Evolutionary conservation across 2,329 filamentous ascomycete genomes (phyloP).

Genomic region (Sporothrix dimorphospora): DNA sequence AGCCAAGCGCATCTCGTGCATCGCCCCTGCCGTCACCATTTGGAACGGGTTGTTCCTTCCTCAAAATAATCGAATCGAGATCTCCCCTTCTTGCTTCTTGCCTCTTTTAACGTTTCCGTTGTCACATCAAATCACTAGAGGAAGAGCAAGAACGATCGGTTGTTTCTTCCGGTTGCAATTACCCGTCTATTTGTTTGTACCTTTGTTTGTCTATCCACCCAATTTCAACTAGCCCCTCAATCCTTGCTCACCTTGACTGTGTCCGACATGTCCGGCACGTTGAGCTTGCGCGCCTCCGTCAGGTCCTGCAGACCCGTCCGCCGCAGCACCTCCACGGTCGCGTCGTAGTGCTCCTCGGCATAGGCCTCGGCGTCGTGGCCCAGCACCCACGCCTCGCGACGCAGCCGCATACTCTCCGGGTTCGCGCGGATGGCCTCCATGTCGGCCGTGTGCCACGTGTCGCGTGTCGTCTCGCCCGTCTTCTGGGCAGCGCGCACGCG

Average conservation of each 20-base stretch:
- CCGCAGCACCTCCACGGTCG: slow-evolving; percentile 30
- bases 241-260: slow-evolving; percentile 16
- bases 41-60: neutral
- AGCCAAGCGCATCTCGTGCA: neutral
- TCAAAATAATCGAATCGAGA: neutral
- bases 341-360: slow-evolving; percentile 38
- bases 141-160: neutral
- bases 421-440: slow-evolving; percentile 38
- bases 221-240: neutral
- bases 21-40: neutral
- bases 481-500: slow-evolving; percentile 41
- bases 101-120: neutral
- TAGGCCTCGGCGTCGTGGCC: slow-evolving; percentile 40
- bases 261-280: slow-evolving; percentile 26
- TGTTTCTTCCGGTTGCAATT: neutral
- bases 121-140: neutral
- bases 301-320: slow-evolving; percentile 29
- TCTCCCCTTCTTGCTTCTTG: neutral
- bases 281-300: slow-evolving; percentile 29
- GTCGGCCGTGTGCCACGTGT: slow-evolving; percentile 42
- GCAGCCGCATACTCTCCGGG: slow-evolving; percentile 39
- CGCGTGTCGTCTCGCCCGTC: slow-evolving; percentile 40
- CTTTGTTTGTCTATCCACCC: neutral
- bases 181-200: neutral
- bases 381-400: slow-evolving; percentile 40